These are phyloP conservation scores for Globisporangium uncinulatum DNA, from an alignment of 352 stramenopile species.

Conservation along the genomic window DNA sequence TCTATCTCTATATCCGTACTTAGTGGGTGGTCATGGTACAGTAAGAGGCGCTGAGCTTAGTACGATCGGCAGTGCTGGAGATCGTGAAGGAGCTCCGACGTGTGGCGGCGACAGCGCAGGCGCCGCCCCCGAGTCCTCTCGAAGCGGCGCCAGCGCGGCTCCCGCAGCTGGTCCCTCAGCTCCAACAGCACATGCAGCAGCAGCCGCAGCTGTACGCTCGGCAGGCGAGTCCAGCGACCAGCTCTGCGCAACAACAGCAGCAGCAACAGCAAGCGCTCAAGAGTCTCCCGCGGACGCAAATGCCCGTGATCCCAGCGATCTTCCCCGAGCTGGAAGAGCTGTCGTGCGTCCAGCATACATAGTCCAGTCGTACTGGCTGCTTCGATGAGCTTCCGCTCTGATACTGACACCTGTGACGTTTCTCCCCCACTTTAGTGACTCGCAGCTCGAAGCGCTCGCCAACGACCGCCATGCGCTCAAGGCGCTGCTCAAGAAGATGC, in stretches of 20 bases:
- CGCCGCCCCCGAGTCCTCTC: neutral
- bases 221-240: neutral
- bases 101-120: constrained; percentile 13
- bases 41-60: neutral
- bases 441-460: constrained; percentile 58
- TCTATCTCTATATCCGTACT: neutral
- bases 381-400: too few species aligned
- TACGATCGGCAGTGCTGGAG: constrained; percentile 36
- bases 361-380: neutral
- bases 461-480: constrained; percentile 60
- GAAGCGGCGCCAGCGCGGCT: constrained; percentile 3
- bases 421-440: constrained; percentile 10
- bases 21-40: too few species aligned
- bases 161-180: constrained; percentile 1
- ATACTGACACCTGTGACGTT: too few species aligned
- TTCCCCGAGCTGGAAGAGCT: constrained; percentile 75
- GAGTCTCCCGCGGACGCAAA: constrained; percentile 56
- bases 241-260: constrained; percentile 6
- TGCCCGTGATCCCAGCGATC: constrained; percentile 66
- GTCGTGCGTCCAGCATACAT: constrained; percentile 34
- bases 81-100: constrained; percentile 55
- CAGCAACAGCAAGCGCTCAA: constrained; percentile 29
- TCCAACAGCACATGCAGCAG: constrained; percentile 11
- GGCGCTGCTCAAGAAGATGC: constrained; percentile 52
- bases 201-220: constrained; percentile 12